These are phyloP conservation scores for Chaetomiaceae sp. DNA, from an alignment of 2,329 filamentous ascomycete genomes.

Conservation along the genomic window DNA sequence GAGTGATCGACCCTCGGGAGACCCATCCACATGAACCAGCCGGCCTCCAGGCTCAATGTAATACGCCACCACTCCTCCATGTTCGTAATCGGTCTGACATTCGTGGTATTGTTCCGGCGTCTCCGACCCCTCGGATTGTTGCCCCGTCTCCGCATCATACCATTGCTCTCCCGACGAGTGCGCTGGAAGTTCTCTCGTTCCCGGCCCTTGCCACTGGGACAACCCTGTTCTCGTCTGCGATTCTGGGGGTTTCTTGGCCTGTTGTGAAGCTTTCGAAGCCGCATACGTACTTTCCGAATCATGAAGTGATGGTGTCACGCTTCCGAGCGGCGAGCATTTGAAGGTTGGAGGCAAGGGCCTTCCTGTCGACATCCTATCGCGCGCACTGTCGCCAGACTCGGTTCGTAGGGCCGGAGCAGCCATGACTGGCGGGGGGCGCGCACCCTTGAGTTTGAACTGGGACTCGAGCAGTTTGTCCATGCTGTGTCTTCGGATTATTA, in stretches of 20 bases:
- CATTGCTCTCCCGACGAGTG: too few species aligned
- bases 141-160: too few species aligned
- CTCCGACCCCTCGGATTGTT: not conserved
- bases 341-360: not conserved
- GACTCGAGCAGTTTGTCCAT: constrained; percentile 27
- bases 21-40: constrained; percentile 16
- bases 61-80: constrained; percentile 12
- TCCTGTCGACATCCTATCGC: not conserved
- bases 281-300: constrained; percentile 11
- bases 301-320: not conserved
- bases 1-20: too few species aligned
- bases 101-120: too few species aligned
- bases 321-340: not conserved
- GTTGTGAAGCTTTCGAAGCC: not conserved
- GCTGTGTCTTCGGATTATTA: constrained; percentile 23
- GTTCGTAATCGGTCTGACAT: too few species aligned
- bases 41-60: constrained; percentile 19
- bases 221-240: too few species aligned
- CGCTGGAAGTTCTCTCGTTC: too few species aligned
- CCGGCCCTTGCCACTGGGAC: too few species aligned
- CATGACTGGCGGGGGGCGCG: not conserved
- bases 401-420: not conserved
- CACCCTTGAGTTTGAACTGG: constrained; percentile 24
- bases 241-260: not conserved
- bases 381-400: not conserved